These are phyloP conservation scores for Picochlorum sp. DNA, from an alignment of 139 green algal genomes.

Conservation along the genomic window DNA sequence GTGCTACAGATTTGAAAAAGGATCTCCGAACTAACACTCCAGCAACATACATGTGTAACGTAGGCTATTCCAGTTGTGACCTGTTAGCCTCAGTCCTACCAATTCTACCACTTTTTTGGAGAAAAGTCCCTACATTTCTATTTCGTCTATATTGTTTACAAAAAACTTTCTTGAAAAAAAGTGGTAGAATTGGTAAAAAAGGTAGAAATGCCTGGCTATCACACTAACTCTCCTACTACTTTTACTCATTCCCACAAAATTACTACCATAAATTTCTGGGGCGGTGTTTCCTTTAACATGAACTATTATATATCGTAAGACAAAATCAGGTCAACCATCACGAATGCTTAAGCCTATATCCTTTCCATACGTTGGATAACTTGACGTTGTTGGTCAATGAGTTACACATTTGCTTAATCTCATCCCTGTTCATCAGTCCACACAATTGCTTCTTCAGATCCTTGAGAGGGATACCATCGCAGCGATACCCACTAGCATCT, in stretches of 20 bases:
- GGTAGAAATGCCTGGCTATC: neutral
- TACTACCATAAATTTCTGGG: no score
- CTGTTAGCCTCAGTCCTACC: neutral
- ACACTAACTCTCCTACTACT: neutral
- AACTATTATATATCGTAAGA: no score
- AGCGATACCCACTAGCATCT: neutral
- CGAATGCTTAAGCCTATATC: neutral
- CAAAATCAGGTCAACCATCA: no score
- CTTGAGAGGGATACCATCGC: neutral
- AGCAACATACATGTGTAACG: neutral
- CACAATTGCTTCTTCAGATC: neutral
- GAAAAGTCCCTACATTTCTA: neutral
- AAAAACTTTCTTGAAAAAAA: neutral
- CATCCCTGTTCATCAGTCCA: neutral
- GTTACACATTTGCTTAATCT: neutral
- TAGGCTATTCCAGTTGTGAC: neutral
- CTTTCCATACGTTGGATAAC: neutral
- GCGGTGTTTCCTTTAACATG: no score
- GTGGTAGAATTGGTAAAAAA: neutral
- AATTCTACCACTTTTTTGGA: neutral
- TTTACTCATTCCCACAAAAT: neutral
- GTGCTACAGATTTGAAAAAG: neutral
- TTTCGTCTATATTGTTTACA: neutral
- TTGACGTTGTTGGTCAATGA: neutral
- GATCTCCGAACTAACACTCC: neutral